phyloP scores from a whole-genome alignment of 768 basidiomycete species.

The Xerocomus brunneocitrinus region DNA sequence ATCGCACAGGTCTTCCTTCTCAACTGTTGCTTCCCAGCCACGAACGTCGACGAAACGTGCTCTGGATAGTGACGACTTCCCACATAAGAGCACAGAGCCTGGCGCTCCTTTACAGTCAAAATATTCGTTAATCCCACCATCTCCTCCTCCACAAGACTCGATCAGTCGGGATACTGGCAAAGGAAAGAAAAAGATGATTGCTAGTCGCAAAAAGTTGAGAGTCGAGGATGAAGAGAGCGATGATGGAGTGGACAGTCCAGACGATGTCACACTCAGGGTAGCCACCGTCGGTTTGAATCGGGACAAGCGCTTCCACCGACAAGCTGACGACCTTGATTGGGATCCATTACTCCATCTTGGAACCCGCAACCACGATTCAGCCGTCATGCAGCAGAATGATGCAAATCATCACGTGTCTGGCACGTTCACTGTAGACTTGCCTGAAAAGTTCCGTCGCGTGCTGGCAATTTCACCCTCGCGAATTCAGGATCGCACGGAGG shows the following conservation, averaged over 20 bases:
- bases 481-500: slow-evolving; percentile 40
- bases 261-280: slow-evolving; percentile 20
- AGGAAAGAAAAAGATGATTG: slow-evolving; percentile 34
- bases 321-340: slow-evolving; percentile 21
- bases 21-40: slow-evolving; percentile 6
- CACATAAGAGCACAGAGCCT: slow-evolving; percentile 4
- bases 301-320: slow-evolving; percentile 8
- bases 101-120: slow-evolving; percentile 13
- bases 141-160: slow-evolving; percentile 51
- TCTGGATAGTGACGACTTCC: slow-evolving; percentile 31
- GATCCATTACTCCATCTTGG: slow-evolving; percentile 27
- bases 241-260: slow-evolving; percentile 17
- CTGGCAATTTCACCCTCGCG: slow-evolving; percentile 54
- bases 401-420: slow-evolving; percentile 33
- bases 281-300: slow-evolving; percentile 11
- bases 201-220: slow-evolving; percentile 48
- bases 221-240: slow-evolving; percentile 31
- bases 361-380: slow-evolving; percentile 23
- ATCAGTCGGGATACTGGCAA: slow-evolving; percentile 34
- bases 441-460: slow-evolving; percentile 60
- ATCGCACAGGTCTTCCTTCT: background rate
- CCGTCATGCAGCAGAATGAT: slow-evolving; percentile 12
- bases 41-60: slow-evolving; percentile 43
- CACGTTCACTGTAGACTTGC: slow-evolving; percentile 53
- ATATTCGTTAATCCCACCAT: slow-evolving; percentile 54